Evolutionary conservation across 441 rosid genomes (phyloP).

Genomic region (Populus hybrid): DNA sequence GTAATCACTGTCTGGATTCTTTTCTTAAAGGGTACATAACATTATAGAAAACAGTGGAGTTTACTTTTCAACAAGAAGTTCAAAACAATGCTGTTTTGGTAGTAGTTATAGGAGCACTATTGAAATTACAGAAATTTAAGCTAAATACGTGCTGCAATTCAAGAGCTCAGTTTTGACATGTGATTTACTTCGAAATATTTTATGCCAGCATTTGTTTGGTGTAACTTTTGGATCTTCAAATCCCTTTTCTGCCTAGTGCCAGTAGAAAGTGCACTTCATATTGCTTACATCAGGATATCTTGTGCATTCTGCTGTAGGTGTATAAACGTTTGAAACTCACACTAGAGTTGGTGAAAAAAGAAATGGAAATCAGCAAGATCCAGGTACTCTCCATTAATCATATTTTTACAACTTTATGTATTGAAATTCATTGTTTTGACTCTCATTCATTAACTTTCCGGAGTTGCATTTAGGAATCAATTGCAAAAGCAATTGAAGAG

Average conservation of each 20-base stretch:
- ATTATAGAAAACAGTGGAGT: not conserved
- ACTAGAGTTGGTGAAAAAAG: constrained; percentile 73
- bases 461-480: constrained; percentile 62
- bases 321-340: constrained; percentile 75
- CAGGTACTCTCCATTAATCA: constrained; percentile 48
- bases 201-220: not conserved
- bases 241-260: not conserved
- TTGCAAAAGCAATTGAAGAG: constrained; percentile 98
- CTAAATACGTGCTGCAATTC: not conserved
- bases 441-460: constrained; percentile 17
- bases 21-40: not conserved
- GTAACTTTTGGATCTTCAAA: constrained; percentile 1
- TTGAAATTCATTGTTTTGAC: constrained; percentile 19
- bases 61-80: not conserved
- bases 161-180: constrained; percentile 3
- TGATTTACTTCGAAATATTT: constrained; percentile 8
- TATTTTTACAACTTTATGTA: constrained; percentile 2
- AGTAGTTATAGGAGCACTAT: not conserved
- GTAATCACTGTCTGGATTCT: not conserved
- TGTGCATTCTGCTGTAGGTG: constrained; percentile 42
- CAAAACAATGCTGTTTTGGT: not conserved
- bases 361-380: constrained; percentile 88
- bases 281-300: not conserved
- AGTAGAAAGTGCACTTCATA: not conserved
- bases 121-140: not conserved